phyloP scores from a whole-genome alignment of 2,329 filamentous ascomycete species.

The Colletotrichum cuscutae region DNA sequence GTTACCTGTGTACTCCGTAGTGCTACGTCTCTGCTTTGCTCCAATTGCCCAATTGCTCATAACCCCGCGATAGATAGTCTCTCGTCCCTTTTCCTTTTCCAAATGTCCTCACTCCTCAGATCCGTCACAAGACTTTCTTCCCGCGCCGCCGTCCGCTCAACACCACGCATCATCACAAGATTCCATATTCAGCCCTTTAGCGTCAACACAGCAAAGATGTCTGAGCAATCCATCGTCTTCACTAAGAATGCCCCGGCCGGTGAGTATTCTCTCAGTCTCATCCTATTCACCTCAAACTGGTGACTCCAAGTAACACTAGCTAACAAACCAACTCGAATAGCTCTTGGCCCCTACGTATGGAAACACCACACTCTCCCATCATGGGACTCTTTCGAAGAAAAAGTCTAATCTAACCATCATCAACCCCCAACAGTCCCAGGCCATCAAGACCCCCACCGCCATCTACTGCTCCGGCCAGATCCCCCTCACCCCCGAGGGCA shows the following conservation, averaged over 20 bases:
- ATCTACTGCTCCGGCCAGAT: slow-evolving; percentile 81
- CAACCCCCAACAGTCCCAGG: slow-evolving; percentile 63
- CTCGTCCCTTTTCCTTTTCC: background rate
- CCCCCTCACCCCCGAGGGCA: slow-evolving; percentile 69
- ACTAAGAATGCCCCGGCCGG: slow-evolving; percentile 69
- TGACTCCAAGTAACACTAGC: background rate
- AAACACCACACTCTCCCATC: slow-evolving; percentile 15
- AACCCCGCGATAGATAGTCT: background rate
- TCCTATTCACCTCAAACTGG: too few species aligned
- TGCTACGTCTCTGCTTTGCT: background rate
- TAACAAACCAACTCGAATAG: slow-evolving; percentile 46
- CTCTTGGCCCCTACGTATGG: slow-evolving; percentile 72
- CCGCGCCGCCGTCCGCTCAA: slow-evolving; percentile 7
- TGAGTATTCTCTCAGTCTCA: slow-evolving; percentile 48
- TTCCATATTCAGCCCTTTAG: slow-evolving; percentile 13
- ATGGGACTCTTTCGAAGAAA: background rate
- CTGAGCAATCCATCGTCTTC: slow-evolving; percentile 57
- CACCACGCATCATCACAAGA: slow-evolving; percentile 6
- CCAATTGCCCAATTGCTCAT: background rate
- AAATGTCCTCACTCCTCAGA: slow-evolving; percentile 35
- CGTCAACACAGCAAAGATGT: slow-evolving; percentile 33
- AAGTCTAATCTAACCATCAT: slow-evolving; percentile 21
- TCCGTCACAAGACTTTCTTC: slow-evolving; percentile 32
- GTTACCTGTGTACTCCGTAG: background rate
- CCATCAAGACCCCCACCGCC: slow-evolving; percentile 72